Base-by-base conservation (phyloP, 2,329 filamentous ascomycete genomes). In the Rutstroemia sp. region DNA sequence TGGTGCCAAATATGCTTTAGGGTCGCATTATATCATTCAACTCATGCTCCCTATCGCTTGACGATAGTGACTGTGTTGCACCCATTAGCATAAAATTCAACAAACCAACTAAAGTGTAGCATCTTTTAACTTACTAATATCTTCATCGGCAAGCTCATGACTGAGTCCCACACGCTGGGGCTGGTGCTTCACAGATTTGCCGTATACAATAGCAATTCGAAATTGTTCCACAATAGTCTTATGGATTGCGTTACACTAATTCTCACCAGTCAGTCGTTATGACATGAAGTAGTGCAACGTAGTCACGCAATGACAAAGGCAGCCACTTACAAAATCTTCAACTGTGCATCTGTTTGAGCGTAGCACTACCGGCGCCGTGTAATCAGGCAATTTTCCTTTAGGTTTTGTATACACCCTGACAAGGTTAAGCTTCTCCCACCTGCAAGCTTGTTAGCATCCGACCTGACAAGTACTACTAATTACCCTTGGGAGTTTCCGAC, bases 181-280 rank as follows among this genome's bases (percentile, higher is more conserved):
- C 75, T 97, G 94, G 76, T 99, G 94, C 80, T 97, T 97, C 65
- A 97, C 92, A 56, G 92, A 96, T 72, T 92, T 94, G 65, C 94
- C 94, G 73, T 97, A 99, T 44, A 99, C 94, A 69, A 99, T 87
- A 54, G 94, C 94, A 60, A 86, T 83, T 74, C 92, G 95, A 80
- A 99, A 99, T 66, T 96, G 87, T 66, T 99, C 94, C 56, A 94
- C 81, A 70, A 99, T 97, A 56, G 84, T 95, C 71, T 94, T 90
- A 75, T 99, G 94, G 71, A 99, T 99, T 64, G 89, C 82, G 75
- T 96, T 96, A 75, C 94, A 99, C 91, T 96, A 69, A 2, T n/a
- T n/a, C 55, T 52, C 5, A 48, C 64, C 51, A 63, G 63, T 60
- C 16, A 59, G 57, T 42, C 27, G 44, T 10, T 46, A 38, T 34